Evolutionary conservation across 2,329 filamentous ascomycete genomes (phyloP).

Genomic region (Colletotrichum ledebouriae): DNA sequence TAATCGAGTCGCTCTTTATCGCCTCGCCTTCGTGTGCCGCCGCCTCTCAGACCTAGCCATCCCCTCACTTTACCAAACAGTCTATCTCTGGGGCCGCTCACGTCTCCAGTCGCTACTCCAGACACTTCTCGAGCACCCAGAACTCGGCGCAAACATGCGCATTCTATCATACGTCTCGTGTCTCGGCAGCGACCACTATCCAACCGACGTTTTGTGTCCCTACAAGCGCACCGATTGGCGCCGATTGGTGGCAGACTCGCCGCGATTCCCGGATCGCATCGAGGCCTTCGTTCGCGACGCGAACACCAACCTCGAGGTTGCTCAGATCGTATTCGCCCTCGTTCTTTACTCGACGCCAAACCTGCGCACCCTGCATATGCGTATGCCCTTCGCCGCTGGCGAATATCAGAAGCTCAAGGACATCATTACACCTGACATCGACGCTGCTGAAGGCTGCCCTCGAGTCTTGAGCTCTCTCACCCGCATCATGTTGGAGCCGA

Average conservation of each 20-base stretch:
- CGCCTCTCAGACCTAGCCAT: constrained; percentile 37
- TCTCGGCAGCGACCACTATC: constrained; percentile 38
- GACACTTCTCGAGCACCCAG: constrained; percentile 39
- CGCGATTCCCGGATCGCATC: constrained; percentile 32
- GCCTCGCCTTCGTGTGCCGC: constrained; percentile 37
- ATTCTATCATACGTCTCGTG: constrained; percentile 39
- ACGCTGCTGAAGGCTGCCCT: constrained; percentile 32
- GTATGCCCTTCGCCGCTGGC: constrained; percentile 39
- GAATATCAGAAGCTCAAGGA: constrained; percentile 41
- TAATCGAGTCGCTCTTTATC: constrained; percentile 36
- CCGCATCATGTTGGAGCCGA: constrained; percentile 40
- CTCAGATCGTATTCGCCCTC: constrained; percentile 39
- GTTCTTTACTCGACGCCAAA: constrained; percentile 40
- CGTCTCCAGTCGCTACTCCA: constrained; percentile 39
- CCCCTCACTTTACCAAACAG: constrained; percentile 34
- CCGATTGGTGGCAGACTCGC: constrained; percentile 30
- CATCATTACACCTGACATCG: constrained; percentile 38
- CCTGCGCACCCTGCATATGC: constrained; percentile 36
- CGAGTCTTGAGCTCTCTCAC: constrained; percentile 39
- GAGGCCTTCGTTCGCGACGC: constrained; percentile 34
- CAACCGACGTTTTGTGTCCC: constrained; percentile 33
- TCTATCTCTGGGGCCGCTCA: constrained; percentile 40
- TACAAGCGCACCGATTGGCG: constrained; percentile 42
- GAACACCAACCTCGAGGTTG: constrained; percentile 33
- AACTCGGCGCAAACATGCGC: constrained; percentile 39